phyloP scores from a whole-genome alignment of 805 yeast genomes.

The Saccharomycopsis amapae region DNA sequence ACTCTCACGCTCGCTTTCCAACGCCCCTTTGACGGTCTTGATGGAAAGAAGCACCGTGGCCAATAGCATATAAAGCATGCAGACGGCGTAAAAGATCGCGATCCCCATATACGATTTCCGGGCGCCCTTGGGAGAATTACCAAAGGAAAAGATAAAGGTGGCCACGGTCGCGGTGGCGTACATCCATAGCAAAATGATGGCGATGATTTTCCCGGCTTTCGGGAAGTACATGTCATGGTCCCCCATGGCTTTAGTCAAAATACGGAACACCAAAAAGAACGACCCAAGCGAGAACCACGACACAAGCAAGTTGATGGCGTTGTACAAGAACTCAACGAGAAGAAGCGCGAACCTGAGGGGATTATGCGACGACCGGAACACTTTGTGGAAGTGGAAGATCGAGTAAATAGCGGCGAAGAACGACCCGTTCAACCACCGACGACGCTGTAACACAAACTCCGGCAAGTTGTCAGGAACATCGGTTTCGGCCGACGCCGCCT shows the following conservation, averaged over 20 bases:
- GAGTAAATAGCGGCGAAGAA: slow-evolving; percentile 92
- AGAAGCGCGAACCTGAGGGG: slow-evolving; percentile 58
- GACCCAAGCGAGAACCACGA: slow-evolving; percentile 94
- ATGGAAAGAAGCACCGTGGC: slow-evolving; percentile 83
- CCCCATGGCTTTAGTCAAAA: slow-evolving; percentile 75
- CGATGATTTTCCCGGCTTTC: slow-evolving; percentile 67
- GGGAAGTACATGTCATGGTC: slow-evolving; percentile 38
- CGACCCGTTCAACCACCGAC: slow-evolving; percentile 97
- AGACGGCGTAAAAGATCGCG: slow-evolving; percentile 71
- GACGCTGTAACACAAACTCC: slow-evolving; percentile 84
- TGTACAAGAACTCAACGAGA: slow-evolving; percentile 74
- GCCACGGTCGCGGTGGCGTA: slow-evolving; percentile 74
- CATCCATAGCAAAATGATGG: slow-evolving; percentile 77
- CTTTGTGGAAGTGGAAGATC: slow-evolving; percentile 63
- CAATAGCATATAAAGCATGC: slow-evolving; percentile 85
- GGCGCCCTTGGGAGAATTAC: slow-evolving; percentile 92
- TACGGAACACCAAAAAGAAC: slow-evolving; percentile 83
- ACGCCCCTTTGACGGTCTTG: slow-evolving; percentile 38
- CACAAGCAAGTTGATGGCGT: slow-evolving; percentile 62
- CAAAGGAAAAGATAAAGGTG: slow-evolving; percentile 85
- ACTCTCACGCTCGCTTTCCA: slow-evolving; percentile 37
- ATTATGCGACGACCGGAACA: slow-evolving; percentile 77
- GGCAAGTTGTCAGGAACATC: slow-evolving; percentile 90
- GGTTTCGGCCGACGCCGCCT: slow-evolving; percentile 84
- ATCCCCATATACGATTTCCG: slow-evolving; percentile 67